Conservation (phyloP, 441 rosid genomes). For the Rhodomyrtus psidioides region DNA sequence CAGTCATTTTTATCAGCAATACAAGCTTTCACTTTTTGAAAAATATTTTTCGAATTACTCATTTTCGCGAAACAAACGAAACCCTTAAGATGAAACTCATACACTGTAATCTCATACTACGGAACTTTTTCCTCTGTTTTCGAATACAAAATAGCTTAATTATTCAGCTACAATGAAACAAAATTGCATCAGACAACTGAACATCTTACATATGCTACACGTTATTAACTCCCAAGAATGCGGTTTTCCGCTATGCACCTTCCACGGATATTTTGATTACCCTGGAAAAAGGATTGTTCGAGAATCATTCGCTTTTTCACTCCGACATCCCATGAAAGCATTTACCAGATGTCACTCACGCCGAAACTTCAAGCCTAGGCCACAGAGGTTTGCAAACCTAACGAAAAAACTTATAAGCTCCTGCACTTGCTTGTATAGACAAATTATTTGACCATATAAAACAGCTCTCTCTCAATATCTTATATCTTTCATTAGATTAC, state of each 20-base stretch:
- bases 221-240: background rate
- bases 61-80: too few species aligned
- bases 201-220: background rate
- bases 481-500: too few species aligned
- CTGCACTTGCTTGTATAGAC: background rate
- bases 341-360: background rate
- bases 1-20: too few species aligned
- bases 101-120: too few species aligned
- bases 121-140: background rate
- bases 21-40: too few species aligned
- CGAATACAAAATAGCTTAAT: background rate
- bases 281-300: background rate
- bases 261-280: background rate
- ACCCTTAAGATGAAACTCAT: too few species aligned
- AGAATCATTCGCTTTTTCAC: background rate
- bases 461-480: background rate
- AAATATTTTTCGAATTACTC: too few species aligned
- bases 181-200: background rate
- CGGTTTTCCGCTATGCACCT: background rate
- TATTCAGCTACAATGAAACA: background rate
- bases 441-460: background rate
- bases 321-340: background rate
- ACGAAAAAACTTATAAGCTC: background rate
- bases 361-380: background rate
- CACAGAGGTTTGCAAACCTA: background rate